Conservation (phyloP, 208 protist species). For the Novymonas esmeraldas region DNA sequence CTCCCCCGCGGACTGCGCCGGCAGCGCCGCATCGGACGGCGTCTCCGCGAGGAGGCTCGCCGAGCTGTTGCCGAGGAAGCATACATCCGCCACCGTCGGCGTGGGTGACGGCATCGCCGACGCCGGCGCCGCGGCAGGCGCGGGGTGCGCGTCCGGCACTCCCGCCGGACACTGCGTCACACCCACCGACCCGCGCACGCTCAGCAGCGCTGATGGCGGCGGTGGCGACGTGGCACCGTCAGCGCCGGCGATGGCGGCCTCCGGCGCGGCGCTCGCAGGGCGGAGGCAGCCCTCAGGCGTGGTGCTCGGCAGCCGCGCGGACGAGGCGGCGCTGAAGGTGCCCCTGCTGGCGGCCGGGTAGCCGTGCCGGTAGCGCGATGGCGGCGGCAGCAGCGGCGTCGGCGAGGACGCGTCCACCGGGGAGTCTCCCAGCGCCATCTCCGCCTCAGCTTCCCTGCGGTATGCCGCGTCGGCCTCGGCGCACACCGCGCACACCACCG, state of each 20-base stretch:
- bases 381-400: not conserved
- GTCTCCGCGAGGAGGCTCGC: not conserved
- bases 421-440: not conserved
- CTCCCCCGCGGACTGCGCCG: not conserved
- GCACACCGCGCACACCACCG: not conserved
- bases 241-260: too few species aligned
- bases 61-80: not conserved
- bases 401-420: not conserved
- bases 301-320: not conserved
- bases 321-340: not conserved
- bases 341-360: not conserved
- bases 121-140: not conserved
- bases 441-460: too few species aligned
- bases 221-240: too few species aligned
- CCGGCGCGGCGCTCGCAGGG: too few species aligned
- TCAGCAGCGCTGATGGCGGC: not conserved
- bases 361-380: conserved; percentile 10
- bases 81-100: not conserved
- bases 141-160: too few species aligned
- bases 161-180: too few species aligned
- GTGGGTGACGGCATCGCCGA: not conserved
- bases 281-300: not conserved
- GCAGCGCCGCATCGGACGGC: not conserved
- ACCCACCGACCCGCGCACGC: not conserved
- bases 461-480: not conserved